These are phyloP conservation scores for Thymus mandschuricus DNA, from an alignment of 257 asterid species.

Conservation along the genomic window DNA sequence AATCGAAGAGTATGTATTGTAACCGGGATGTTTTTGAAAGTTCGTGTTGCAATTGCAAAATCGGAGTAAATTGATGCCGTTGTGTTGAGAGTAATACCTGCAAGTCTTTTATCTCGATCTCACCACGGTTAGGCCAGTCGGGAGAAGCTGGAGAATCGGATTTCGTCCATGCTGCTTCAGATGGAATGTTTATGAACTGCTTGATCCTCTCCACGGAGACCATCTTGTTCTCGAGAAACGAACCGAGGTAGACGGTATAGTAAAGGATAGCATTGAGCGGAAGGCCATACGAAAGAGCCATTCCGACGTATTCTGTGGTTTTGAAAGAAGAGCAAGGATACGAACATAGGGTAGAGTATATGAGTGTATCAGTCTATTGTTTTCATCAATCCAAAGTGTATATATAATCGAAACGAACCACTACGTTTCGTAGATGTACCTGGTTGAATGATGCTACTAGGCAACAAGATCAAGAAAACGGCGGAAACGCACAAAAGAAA, in stretches of 20 bases:
- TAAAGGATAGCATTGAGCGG: slow-evolving; percentile 51
- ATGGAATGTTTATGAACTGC: slow-evolving; percentile 63
- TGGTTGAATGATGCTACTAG: slow-evolving; percentile 57
- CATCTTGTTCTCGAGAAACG: slow-evolving; percentile 64
- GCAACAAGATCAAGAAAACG: slow-evolving; percentile 56
- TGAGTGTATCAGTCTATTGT: no score
- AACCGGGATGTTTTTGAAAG: no score
- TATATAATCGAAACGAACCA: no score
- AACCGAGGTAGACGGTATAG: slow-evolving; percentile 49
- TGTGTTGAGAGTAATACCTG: slow-evolving; percentile 43
- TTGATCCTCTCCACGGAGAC: slow-evolving; percentile 82
- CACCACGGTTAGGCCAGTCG: slow-evolving; percentile 67
- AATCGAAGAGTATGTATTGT: no score
- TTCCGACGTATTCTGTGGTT: slow-evolving; percentile 55
- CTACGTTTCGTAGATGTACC: slow-evolving; percentile 34
- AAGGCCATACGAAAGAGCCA: slow-evolving; percentile 74
- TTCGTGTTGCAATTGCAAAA: no score
- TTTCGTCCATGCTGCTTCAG: slow-evolving; percentile 67
- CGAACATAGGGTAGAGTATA: no score
- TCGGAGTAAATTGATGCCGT: not conserved
- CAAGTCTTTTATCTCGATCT: slow-evolving; percentile 54
- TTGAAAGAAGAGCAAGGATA: no score
- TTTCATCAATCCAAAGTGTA: no score
- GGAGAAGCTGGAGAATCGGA: slow-evolving; percentile 43
- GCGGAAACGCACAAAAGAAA: slow-evolving; percentile 55